Percentiles rank a stretch among this genome's conserved stretches.
phyloP scores from a whole-genome alignment of 2,329 filamentous ascomycete genomes.

The Cercospora brassicicola region DNA sequence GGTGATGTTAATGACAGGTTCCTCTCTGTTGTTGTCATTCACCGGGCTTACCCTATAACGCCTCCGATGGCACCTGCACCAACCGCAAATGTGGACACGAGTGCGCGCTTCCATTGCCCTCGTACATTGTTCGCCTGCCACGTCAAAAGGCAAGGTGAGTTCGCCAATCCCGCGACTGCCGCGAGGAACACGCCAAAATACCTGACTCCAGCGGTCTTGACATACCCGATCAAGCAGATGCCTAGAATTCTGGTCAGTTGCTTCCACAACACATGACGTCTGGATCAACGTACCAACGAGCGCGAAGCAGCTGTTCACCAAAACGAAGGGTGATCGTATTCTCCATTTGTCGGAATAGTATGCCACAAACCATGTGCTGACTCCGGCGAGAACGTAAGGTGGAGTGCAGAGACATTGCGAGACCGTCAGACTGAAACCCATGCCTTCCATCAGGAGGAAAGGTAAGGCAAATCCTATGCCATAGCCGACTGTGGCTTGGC shows the following conservation, averaged over 20 bases:
- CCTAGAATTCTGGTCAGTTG: conserved; percentile 47
- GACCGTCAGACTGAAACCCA: conserved; percentile 46
- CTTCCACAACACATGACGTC: not conserved
- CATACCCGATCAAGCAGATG: conserved; percentile 28
- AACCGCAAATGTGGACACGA: conserved; percentile 14
- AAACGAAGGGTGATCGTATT: conserved; percentile 31
- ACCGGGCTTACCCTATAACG: conserved; percentile 46
- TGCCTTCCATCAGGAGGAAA: conserved; percentile 16
- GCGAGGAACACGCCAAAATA: conserved; percentile 38
- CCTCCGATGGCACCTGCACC: conserved; percentile 58
- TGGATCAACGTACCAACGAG: conserved; percentile 56
- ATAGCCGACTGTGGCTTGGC: conserved; percentile 2
- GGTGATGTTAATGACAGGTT: not conserved
- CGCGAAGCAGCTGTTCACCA: conserved; percentile 20
- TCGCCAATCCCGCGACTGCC: conserved; percentile 27
- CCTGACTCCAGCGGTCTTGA: conserved; percentile 30
- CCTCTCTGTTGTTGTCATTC: not conserved
- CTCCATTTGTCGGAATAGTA: conserved; percentile 32
- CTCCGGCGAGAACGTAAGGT: conserved; percentile 41
- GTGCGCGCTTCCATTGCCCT: conserved; percentile 54
- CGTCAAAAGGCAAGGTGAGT: conserved; percentile 23
- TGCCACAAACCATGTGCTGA: conserved; percentile 28
- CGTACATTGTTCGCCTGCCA: conserved; percentile 51
- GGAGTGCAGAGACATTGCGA: conserved; percentile 50
- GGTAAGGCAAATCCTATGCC: conserved; percentile 19